Base-by-base conservation (phyloP, 164 flowering plant genomes). In the Sextonia rubra region DNA sequence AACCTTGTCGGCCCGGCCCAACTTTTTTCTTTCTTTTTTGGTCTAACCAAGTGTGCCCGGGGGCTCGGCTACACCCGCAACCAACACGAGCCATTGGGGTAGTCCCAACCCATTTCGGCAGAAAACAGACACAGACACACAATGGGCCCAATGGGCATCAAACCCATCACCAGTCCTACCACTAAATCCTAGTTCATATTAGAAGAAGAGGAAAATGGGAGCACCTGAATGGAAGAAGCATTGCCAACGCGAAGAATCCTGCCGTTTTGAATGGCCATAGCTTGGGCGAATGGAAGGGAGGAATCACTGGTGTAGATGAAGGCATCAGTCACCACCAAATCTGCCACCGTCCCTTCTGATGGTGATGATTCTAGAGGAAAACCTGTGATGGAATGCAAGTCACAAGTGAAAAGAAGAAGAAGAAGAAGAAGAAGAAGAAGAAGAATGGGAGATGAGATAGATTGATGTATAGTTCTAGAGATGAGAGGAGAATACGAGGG, bases 271-370 rank as follows among this genome's bases (percentile, higher is more conserved):
- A 92, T 67, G 24, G 92, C 95, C 92, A 92, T 85, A 75, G 97
- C 87, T 69, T 94, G 89, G 8, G 97, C 97, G 30, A 85, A 87
- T 14, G 91, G 98, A 6, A 87, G 78, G 60, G 92, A 83, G 3
- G 78, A 74, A 74, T 94, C 91, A 73, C 90, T 80, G 23, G 98
- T 94, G 83, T 86, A 91, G 14, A 92, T 91, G 26, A 79, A 47
- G 15, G 83, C 97, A 80, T 94, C 90, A 24, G 47, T 87, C 65
- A 94, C 85, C 48, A 92, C 71, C 80, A 92, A 88, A 74, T 92
- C 97, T 4, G 96, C 93, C 15, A 73, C 80, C 1, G 72, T 25
- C 8, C 23, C 3, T 70, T 44, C 22, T 12, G 76, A 73, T 60
- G 75, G 67, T 22, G 63, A 32, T 67, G 37, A 9, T 25, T n/a